Base-by-base conservation (phyloP, 805 yeast genomes). In the Candida adriatica region DNA sequence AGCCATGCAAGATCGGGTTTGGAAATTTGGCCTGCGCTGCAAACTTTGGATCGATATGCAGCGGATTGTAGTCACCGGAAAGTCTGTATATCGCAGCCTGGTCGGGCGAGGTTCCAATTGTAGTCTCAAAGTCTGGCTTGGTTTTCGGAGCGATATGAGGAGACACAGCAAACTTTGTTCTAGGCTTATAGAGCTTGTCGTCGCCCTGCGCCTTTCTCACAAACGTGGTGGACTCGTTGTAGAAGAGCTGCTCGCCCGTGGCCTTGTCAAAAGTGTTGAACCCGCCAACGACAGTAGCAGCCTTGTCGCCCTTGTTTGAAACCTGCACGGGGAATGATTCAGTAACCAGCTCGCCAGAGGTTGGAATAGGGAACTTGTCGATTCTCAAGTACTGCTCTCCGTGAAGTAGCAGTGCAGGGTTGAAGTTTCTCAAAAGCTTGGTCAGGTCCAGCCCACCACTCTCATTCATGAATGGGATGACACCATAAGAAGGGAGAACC, bases 351-450 rank as follows among this genome's bases (percentile, higher is more conserved):
- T 60, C 54, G 4, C 79, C 94, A 40, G 70, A 67, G 1, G 82
- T 73, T 40, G 95, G 94, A 36, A 90, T 67, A 36, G 94, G 92
- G 66, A 71, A 77, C 56, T 78, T 73, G 42, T 68, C 68, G 41
- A 90, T 57, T 59, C 76, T 86, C 47, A 88, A 66, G 59, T 82
- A 90, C 58, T 90, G 96, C 62, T 90, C 98, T 38, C 97, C 98
- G 56, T 90, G 97, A 46, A 90, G 70, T 51, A 90, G 68, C 59
- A 80, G 69, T 75, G 86, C 79, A 39, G 92, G 95, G 60, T 85
- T 84, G 68, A 85, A 90, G 61, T 84, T 77, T 37, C 77, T 81
- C 46, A 90, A 76, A 26, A 79, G 56, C 37, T 68, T 64, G 39
- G 70, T 62, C 54, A 80, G 73, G 21, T 81, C 68, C 34, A 75